phyloP scores from a whole-genome alignment of 441 rosid genomes.

The Erysimum pusillum region DNA sequence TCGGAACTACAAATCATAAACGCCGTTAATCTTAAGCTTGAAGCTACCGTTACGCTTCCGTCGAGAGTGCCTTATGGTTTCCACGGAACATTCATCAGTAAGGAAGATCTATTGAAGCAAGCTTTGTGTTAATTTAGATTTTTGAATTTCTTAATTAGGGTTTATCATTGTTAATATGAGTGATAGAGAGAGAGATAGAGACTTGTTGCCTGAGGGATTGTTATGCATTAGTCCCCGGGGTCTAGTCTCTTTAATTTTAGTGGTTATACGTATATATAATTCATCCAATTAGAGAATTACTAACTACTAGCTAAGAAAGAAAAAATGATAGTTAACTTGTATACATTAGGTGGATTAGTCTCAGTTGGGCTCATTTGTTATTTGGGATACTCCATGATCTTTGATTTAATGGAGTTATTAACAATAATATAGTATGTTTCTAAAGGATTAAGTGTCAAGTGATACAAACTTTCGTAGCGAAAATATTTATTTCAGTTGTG shows the following conservation, averaged over 20 bases:
- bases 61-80: conserved; percentile 95
- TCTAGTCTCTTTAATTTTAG: conserved; percentile 9
- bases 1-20: conserved; percentile 80
- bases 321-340: no score
- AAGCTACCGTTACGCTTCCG: conserved; percentile 73
- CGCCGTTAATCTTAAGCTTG: conserved; percentile 58
- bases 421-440: neutral
- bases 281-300: neutral
- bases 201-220: conserved; percentile 59
- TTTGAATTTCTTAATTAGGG: neutral
- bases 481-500: no score
- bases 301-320: neutral
- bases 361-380: conserved; percentile 3
- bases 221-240: conserved; percentile 54
- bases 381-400: neutral
- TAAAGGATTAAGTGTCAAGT: neutral
- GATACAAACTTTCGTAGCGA: neutral
- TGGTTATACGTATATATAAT: neutral
- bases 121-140: conserved; percentile 41
- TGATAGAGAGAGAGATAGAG: neutral
- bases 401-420: neutral
- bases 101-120: conserved; percentile 63
- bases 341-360: neutral
- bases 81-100: conserved; percentile 78
- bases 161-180: neutral